Percentiles rank a stretch among this genome's conserved stretches.
Conservation (phyloP, 352 stramenopile species). For the Pythium aphanidermatum region DNA sequence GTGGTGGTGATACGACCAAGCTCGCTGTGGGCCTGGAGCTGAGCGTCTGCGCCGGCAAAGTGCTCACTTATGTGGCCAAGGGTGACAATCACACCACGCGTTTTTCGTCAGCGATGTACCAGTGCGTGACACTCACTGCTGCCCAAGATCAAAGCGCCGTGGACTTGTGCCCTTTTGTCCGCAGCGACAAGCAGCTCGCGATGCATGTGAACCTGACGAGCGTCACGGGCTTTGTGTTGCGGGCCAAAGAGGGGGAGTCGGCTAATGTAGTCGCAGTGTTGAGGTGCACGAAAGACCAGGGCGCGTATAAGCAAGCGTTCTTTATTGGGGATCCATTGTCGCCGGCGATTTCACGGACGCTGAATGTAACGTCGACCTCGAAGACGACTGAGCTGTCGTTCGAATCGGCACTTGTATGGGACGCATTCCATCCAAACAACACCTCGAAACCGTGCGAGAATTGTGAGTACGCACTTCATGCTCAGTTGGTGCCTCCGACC, state of each 20-base stretch:
- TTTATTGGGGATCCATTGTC: background rate
- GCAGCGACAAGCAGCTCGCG: conserved; percentile 6
- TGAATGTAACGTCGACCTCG: conserved; percentile 16
- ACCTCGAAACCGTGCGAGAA: conserved; percentile 6
- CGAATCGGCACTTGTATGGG: conserved; percentile 12
- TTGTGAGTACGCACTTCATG: conserved; percentile 28
- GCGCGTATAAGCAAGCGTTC: conserved; percentile 19
- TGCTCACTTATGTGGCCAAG: conserved; percentile 22
- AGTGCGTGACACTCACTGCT: conserved; percentile 24
- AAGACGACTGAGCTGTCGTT: conserved; percentile 17
- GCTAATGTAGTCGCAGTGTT: conserved; percentile 21
- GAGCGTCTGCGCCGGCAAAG: conserved; percentile 20
- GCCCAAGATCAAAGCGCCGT: conserved; percentile 11
- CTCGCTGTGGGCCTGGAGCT: conserved; percentile 27
- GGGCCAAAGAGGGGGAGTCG: conserved; percentile 4
- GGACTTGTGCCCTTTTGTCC: conserved; percentile 25
- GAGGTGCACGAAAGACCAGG: conserved; percentile 21
- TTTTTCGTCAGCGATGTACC: conserved; percentile 27
- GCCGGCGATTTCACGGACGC: background rate
- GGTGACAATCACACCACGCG: conserved; percentile 3
- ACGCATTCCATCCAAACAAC: background rate
- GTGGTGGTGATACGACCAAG: background rate
- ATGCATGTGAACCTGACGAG: conserved; percentile 15
- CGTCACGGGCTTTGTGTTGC: conserved; percentile 27
- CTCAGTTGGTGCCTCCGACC: conserved; percentile 9